These are phyloP conservation scores for Annulohypoxylon stygium DNA, from an alignment of 495 filamentous ascomycete species.

Conservation along the genomic window DNA sequence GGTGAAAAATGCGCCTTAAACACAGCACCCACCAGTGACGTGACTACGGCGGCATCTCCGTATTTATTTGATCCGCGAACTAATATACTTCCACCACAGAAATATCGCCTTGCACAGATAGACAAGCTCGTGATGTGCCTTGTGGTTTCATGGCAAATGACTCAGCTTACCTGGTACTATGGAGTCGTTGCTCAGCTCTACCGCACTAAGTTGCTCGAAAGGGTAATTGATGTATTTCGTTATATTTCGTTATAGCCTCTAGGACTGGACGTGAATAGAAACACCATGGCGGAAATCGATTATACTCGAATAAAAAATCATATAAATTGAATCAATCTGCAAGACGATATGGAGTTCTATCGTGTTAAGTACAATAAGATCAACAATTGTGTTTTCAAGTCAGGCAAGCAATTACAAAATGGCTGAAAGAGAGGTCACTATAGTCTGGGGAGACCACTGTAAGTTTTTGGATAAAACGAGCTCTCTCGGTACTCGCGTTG, in stretches of 20 bases:
- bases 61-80: conserved; percentile 12
- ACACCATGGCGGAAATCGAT: not conserved
- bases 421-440: conserved; percentile 22
- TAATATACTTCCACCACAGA: not conserved
- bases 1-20: conserved; percentile 4
- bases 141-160: conserved; percentile 27
- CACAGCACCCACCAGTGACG: conserved; percentile 9
- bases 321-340: conserved; percentile 27
- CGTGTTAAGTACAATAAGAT: conserved; percentile 9
- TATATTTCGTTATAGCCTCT: conserved; percentile 30
- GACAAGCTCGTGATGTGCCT: conserved; percentile 14
- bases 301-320: not conserved
- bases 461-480: conserved; percentile 6
- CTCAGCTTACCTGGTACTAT: conserved; percentile 34
- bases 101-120: conserved; percentile 3
- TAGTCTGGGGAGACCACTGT: conserved; percentile 15
- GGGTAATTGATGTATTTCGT: conserved; percentile 21
- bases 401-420: conserved; percentile 21
- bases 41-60: conserved; percentile 15
- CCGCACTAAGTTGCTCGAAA: conserved; percentile 29
- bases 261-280: conserved; percentile 30
- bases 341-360: conserved; percentile 9
- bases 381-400: not conserved
- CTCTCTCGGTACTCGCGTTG: not conserved
- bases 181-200: conserved; percentile 14